Evolutionary conservation across 352 stramenopile genomes (phyloP).

Genomic region (Phytophthora sojae): DNA sequence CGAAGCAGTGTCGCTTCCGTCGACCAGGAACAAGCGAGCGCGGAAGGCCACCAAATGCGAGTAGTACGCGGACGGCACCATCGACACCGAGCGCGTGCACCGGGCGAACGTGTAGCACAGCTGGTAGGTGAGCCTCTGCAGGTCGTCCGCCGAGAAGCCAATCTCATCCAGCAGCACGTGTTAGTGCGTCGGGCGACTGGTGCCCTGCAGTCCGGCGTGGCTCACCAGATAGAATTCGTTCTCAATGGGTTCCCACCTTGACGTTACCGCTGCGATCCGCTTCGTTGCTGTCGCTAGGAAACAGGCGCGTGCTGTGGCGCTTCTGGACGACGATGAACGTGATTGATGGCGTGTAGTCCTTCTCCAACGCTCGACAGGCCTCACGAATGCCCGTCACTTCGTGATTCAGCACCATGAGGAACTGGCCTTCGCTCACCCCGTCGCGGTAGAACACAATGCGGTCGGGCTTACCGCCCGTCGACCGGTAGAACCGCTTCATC

Average conservation of each 20-base stretch:
- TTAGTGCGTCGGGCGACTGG: conserved; percentile 88
- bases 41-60: conserved; percentile 87
- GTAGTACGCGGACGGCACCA: conserved; percentile 89
- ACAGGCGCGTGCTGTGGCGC: conserved; percentile 88
- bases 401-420: conserved; percentile 80
- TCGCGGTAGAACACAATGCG: conserved; percentile 90
- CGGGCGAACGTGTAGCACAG: conserved; percentile 88
- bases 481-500: conserved; percentile 74
- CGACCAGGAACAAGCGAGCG: conserved; percentile 80
- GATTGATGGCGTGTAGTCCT: conserved; percentile 71
- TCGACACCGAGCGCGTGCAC: conserved; percentile 86
- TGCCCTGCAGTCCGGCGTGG: conserved; percentile 85
- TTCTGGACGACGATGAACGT: conserved; percentile 92
- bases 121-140: conserved; percentile 76
- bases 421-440: conserved; percentile 89
- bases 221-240: conserved; percentile 92
- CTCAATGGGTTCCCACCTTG: conserved; percentile 77
- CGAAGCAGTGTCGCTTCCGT: conserved; percentile 62
- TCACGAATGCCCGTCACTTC: conserved; percentile 82
- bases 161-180: conserved; percentile 85
- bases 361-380: conserved; percentile 68
- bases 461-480: conserved; percentile 61
- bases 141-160: conserved; percentile 65
- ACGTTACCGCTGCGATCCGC: conserved; percentile 77
- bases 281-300: conserved; percentile 47